Evolutionary conservation across 1,139 yeast species (phyloP).

Genomic region (Casaregolazyma lundiana): DNA sequence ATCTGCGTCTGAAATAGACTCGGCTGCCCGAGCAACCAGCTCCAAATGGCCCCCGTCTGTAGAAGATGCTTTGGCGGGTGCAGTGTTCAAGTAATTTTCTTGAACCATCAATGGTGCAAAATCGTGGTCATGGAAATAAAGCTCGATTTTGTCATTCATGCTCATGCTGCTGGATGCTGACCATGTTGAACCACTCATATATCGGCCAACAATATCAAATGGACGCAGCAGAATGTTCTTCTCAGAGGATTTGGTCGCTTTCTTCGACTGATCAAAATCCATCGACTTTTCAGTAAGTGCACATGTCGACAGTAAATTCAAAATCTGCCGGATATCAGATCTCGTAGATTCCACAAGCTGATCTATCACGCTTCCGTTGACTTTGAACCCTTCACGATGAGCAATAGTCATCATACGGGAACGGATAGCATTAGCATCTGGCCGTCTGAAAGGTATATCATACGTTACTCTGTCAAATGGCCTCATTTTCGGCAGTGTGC

Average conservation of each 20-base stretch:
- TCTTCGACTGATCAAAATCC: slow-evolving; percentile 45
- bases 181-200: slow-evolving; percentile 61
- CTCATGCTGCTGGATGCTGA: slow-evolving; percentile 48
- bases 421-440: slow-evolving; percentile 74
- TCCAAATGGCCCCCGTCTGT: slow-evolving; percentile 46
- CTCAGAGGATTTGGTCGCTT: slow-evolving; percentile 70
- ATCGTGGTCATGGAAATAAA: slow-evolving; percentile 92
- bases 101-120: slow-evolving; percentile 94
- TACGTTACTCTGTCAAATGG: slow-evolving; percentile 85
- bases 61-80: slow-evolving; percentile 39
- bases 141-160: slow-evolving; percentile 77
- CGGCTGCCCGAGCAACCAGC: slow-evolving; percentile 74
- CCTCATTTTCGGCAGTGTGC: slow-evolving; percentile 89
- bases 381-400: slow-evolving; percentile 69
- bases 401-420: slow-evolving; percentile 91
- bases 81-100: slow-evolving; percentile 76
- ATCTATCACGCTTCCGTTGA: slow-evolving; percentile 77
- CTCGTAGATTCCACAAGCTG: slow-evolving; percentile 81
- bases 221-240: slow-evolving; percentile 90
- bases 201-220: slow-evolving; percentile 77
- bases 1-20: slow-evolving; percentile 78
- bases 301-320: slow-evolving; percentile 80
- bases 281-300: slow-evolving; percentile 61
- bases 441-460: slow-evolving; percentile 84
- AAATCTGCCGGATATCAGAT: slow-evolving; percentile 91